Percentiles rank a stretch among this genome's conserved stretches.
phyloP scores from a whole-genome alignment of 768 basidiomycete genomes.

The Mycena pura region DNA sequence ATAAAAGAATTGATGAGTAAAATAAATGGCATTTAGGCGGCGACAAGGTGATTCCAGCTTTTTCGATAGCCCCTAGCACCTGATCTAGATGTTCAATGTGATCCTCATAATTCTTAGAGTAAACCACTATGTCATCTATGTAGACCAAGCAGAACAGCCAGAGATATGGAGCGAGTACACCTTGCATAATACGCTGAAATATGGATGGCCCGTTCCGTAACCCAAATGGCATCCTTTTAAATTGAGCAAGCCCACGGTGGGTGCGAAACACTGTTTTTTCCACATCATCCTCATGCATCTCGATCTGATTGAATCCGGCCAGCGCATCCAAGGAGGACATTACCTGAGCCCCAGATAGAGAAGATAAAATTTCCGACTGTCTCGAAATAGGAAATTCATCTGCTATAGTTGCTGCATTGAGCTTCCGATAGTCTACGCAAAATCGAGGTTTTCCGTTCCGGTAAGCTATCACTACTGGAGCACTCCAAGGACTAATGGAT shows the following conservation, averaged over 20 bases:
- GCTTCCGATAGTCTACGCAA: not conserved
- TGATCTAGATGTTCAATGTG: not conserved
- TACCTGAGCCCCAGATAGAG: not conserved
- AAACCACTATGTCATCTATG: not conserved
- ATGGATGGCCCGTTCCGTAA: not conserved
- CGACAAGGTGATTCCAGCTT: not conserved
- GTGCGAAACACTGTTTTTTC: not conserved
- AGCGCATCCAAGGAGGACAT: not conserved
- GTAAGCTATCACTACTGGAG: not conserved
- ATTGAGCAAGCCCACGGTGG: not conserved
- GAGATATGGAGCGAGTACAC: not conserved
- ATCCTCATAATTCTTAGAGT: not conserved
- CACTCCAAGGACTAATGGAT: constrained; percentile 6
- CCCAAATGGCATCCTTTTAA: not conserved
- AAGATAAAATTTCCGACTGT: not conserved
- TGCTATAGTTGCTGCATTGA: not conserved
- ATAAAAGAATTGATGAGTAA: not conserved
- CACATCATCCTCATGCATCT: not conserved
- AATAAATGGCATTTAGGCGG: constrained; percentile 10
- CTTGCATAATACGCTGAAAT: not conserved
- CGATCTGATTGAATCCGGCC: not conserved
- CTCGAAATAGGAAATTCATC: constrained; percentile 3
- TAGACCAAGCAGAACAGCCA: constrained; percentile 1
- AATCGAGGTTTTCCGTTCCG: not conserved
- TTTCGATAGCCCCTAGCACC: constrained; percentile 27